phyloP scores from a whole-genome alignment of 1,284 basidiomycete species.

The Cryptococcus depauperatus region DNA sequence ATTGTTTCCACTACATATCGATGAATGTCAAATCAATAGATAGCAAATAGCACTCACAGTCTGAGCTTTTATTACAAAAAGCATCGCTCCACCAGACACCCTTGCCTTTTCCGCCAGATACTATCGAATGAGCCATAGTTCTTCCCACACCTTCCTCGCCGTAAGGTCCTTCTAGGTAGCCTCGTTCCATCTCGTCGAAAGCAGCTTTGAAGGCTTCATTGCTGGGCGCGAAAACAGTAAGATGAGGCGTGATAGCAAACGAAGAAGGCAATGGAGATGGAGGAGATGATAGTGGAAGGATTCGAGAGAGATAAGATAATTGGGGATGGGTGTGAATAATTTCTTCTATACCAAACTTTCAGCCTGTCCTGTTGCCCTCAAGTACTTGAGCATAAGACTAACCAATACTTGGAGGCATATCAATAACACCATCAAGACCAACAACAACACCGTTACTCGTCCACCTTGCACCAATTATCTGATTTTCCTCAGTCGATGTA shows the following conservation, averaged over 20 bases:
- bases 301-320: slow-evolving; percentile 57
- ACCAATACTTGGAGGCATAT: slow-evolving; percentile 70
- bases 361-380: slow-evolving; percentile 1
- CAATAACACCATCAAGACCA: slow-evolving; percentile 66
- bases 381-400: slow-evolving; percentile 22
- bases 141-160: slow-evolving; percentile 67
- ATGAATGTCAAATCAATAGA: slow-evolving; percentile 2
- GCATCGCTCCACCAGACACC: slow-evolving; percentile 35
- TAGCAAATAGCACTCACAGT: slow-evolving; percentile 7
- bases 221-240: slow-evolving; percentile 85
- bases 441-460: slow-evolving; percentile 71
- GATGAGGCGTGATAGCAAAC: slow-evolving; percentile 51
- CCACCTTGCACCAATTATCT: slow-evolving; percentile 44
- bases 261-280: slow-evolving; percentile 53
- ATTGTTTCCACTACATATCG: slow-evolving; percentile 26
- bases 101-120: slow-evolving; percentile 41
- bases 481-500: slow-evolving; percentile 24
- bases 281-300: slow-evolving; percentile 55
- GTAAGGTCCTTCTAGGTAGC: slow-evolving; percentile 78
- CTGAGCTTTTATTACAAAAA: slow-evolving; percentile 21
- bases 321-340: slow-evolving; percentile 55
- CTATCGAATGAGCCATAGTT: slow-evolving; percentile 69
- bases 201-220: slow-evolving; percentile 65
- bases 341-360: slow-evolving; percentile 49
- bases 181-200: slow-evolving; percentile 59